Conservation (phyloP, 2,329 filamentous ascomycete species). For the Pyrenophora tritici-repentis region DNA sequence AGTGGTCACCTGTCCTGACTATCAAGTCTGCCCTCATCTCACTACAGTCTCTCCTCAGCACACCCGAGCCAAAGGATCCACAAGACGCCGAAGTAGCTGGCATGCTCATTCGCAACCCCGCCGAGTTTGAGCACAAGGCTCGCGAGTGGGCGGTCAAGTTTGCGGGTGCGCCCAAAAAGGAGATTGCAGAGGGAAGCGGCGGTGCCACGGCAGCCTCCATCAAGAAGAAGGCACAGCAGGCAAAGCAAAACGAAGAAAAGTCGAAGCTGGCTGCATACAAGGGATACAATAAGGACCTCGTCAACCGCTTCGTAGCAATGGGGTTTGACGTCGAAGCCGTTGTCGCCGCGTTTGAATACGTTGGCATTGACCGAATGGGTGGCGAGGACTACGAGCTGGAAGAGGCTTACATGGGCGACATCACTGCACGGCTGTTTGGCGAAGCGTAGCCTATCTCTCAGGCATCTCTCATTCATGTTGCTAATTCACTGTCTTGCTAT, state of each 20-base stretch:
- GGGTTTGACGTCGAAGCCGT: conserved; percentile 89
- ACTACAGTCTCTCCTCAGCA: conserved; percentile 88
- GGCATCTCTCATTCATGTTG: background rate
- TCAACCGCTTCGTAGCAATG: conserved; percentile 87
- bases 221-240: conserved; percentile 58
- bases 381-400: conserved; percentile 86
- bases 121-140: conserved; percentile 79
- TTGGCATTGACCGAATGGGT: conserved; percentile 77
- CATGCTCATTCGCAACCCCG: conserved; percentile 81
- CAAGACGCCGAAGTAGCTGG: conserved; percentile 94
- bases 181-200: conserved; percentile 59
- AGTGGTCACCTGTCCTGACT: conserved; percentile 95
- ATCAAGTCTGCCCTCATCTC: conserved; percentile 95
- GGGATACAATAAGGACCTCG: conserved; percentile 82
- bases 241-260: conserved; percentile 64
- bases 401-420: conserved; percentile 86
- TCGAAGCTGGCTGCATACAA: conserved; percentile 68
- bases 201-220: conserved; percentile 59
- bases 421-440: conserved; percentile 82
- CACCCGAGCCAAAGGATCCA: conserved; percentile 92
- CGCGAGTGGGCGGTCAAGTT: conserved; percentile 88
- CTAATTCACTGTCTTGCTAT: background rate
- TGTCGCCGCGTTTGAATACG: conserved; percentile 78
- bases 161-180: conserved; percentile 72
- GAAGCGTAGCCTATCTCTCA: conserved; percentile 57